Conservation (phyloP, 768 basidiomycete genomes). For the Hericium erinaceus region DNA sequence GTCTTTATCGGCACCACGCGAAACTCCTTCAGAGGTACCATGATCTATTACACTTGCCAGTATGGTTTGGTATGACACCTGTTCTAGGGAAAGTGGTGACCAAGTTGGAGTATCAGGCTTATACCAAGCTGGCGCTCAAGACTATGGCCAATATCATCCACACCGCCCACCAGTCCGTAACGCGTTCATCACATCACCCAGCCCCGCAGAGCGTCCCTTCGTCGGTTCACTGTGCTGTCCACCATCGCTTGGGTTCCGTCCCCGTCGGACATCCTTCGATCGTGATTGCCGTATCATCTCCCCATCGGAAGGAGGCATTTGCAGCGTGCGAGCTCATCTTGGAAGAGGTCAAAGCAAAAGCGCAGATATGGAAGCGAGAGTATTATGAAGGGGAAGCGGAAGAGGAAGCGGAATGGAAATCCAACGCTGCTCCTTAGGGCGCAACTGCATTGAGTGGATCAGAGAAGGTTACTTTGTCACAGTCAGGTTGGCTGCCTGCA, state of each 20-base stretch:
- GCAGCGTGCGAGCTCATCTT: conserved; percentile 70
- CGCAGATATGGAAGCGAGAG: conserved; percentile 89
- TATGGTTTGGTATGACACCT: not conserved
- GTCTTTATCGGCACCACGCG: conserved; percentile 82
- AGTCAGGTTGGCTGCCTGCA: not conserved
- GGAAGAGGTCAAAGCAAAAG: conserved; percentile 77
- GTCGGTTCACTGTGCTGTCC: conserved; percentile 49
- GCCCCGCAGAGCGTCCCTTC: conserved; percentile 9
- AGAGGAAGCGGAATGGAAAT: conserved; percentile 61
- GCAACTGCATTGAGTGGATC: not conserved
- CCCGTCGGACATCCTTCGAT: conserved; percentile 77
- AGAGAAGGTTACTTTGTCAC: no score
- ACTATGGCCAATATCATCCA: conserved; percentile 57
- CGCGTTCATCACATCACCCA: conserved; percentile 29
- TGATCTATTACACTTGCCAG: not conserved
- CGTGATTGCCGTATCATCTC: conserved; percentile 76
- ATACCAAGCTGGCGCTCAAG: conserved; percentile 71
- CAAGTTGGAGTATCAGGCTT: conserved; percentile 75
- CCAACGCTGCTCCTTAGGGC: conserved; percentile 27
- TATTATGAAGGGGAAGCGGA: conserved; percentile 67
- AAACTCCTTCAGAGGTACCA: conserved; percentile 70
- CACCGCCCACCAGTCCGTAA: conserved; percentile 31
- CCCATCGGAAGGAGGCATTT: conserved; percentile 79
- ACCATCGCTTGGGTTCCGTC: conserved; percentile 72
- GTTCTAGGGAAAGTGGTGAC: conserved; percentile 57